A percentile compares a stretch with the other conserved stretches of the same genome.
Conservation (phyloP, 2,329 filamentous ascomycete genomes). For the Leptosphaerulina australis region DNA sequence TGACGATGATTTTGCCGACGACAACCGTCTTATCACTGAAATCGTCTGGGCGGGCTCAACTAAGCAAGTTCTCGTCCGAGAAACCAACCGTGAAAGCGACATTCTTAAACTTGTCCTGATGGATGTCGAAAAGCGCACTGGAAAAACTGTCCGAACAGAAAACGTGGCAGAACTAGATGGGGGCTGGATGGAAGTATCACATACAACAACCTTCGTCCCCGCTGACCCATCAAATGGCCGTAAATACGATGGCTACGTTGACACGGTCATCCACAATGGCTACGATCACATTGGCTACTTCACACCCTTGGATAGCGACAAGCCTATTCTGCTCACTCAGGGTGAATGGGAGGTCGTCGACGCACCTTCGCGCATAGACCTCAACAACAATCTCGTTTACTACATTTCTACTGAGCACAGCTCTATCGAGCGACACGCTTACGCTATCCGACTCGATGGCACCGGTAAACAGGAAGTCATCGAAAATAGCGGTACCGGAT, state of each 20-base stretch:
- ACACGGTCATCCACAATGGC: conserved; percentile 83
- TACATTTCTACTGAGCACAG: conserved; percentile 86
- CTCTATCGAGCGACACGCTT: conserved; percentile 88
- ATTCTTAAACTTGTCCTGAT: conserved; percentile 85
- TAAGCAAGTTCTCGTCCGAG: conserved; percentile 80
- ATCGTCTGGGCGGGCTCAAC: conserved; percentile 82
- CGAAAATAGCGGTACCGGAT: conserved; percentile 73
- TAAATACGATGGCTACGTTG: conserved; percentile 86
- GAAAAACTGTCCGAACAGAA: conserved; percentile 77
- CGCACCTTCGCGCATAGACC: conserved; percentile 82
- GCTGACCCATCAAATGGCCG: conserved; percentile 79
- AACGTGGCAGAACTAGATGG: conserved; percentile 87
- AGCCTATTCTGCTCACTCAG: conserved; percentile 84
- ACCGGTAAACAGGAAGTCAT: conserved; percentile 75
- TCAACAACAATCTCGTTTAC: conserved; percentile 86
- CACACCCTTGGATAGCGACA: conserved; percentile 78
- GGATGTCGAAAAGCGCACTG: conserved; percentile 74
- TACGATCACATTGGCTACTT: conserved; percentile 95
- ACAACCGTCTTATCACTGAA: conserved; percentile 89
- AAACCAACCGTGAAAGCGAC: conserved; percentile 94
- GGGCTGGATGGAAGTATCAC: conserved; percentile 95
- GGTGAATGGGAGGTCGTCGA: conserved; percentile 91
- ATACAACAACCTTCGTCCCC: conserved; percentile 84
- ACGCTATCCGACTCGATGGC: conserved; percentile 85
- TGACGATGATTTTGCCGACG: conserved; percentile 75